Percentiles rank a stretch among this genome's conserved stretches.
These are phyloP conservation scores for Kluyveromyces sp. DNA, from an alignment of 1,139 yeast species.

Conservation along the genomic window DNA sequence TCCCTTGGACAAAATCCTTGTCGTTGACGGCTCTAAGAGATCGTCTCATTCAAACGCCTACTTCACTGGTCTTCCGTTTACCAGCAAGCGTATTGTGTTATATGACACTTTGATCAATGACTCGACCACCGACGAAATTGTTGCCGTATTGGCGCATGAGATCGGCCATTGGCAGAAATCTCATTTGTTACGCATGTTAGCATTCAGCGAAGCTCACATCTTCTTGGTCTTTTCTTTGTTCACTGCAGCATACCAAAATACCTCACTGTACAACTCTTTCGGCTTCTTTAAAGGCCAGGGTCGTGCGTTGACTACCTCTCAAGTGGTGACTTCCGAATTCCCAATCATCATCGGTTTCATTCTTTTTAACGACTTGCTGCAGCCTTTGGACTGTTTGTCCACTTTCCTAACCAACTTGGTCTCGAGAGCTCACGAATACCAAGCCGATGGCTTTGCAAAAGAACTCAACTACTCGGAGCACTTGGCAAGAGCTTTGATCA, in stretches of 20 bases:
- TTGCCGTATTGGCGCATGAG: slow-evolving; percentile 94
- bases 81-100: slow-evolving; percentile 79
- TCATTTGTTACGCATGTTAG: slow-evolving; percentile 69
- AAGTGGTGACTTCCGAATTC: slow-evolving; percentile 35
- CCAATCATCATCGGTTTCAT: slow-evolving; percentile 79
- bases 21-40: slow-evolving; percentile 91
- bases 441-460: slow-evolving; percentile 85
- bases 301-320: slow-evolving; percentile 12
- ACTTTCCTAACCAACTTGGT: slow-evolving; percentile 61
- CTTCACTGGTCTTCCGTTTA: slow-evolving; percentile 93
- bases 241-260: slow-evolving; percentile 71
- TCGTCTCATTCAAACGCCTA: slow-evolving; percentile 95
- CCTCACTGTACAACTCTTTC: slow-evolving; percentile 67
- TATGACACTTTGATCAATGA: slow-evolving; percentile 85
- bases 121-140: slow-evolving; percentile 69
- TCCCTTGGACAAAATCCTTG: slow-evolving; percentile 79
- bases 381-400: slow-evolving; percentile 66
- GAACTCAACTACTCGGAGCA: slow-evolving; percentile 63
- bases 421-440: slow-evolving; percentile 82
- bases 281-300: slow-evolving; percentile 48
- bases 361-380: slow-evolving; percentile 64
- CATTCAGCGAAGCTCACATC: slow-evolving; percentile 57
- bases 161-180: slow-evolving; percentile 94
- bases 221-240: slow-evolving; percentile 63
- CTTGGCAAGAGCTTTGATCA: slow-evolving; percentile 66